Evolutionary conservation across 257 asterid genomes (phyloP).

Genomic region (Echium plantagineum): DNA sequence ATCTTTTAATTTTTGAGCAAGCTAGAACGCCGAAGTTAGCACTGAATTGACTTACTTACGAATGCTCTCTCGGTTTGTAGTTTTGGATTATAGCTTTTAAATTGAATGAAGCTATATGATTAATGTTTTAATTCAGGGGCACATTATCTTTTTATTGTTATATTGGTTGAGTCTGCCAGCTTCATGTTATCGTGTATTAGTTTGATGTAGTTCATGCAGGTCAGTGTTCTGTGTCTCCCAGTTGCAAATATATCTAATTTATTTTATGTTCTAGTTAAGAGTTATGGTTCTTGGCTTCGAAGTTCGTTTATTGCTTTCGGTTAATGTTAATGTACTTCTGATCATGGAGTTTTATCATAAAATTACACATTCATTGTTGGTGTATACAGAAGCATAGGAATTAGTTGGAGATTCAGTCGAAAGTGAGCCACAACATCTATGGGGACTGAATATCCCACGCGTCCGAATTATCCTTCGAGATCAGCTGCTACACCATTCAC

Average conservation of each 20-base stretch:
- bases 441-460: conserved; percentile 20
- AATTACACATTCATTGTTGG: conserved; percentile 1
- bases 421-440: conserved; percentile 4
- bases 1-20: too few relatives aligned
- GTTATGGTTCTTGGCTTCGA: neutral
- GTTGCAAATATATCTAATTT: neutral
- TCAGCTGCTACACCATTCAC: conserved; percentile 10
- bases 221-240: neutral
- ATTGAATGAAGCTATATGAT: too few relatives aligned
- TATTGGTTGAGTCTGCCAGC: too few relatives aligned
- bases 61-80: too few relatives aligned
- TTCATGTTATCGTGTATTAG: too few relatives aligned
- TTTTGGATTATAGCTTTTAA: too few relatives aligned
- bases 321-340: too few relatives aligned
- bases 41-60: too few relatives aligned
- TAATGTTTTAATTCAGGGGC: too few relatives aligned
- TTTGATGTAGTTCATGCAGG: too few relatives aligned
- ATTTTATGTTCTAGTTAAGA: neutral
- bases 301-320: neutral
- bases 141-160: too few relatives aligned
- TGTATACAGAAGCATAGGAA: neutral
- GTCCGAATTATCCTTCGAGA: conserved; percentile 9
- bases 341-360: neutral
- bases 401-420: neutral
- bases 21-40: too few relatives aligned